Conservation (phyloP, 1,284 basidiomycete genomes). For the Uromyces viciae-fabae region DNA sequence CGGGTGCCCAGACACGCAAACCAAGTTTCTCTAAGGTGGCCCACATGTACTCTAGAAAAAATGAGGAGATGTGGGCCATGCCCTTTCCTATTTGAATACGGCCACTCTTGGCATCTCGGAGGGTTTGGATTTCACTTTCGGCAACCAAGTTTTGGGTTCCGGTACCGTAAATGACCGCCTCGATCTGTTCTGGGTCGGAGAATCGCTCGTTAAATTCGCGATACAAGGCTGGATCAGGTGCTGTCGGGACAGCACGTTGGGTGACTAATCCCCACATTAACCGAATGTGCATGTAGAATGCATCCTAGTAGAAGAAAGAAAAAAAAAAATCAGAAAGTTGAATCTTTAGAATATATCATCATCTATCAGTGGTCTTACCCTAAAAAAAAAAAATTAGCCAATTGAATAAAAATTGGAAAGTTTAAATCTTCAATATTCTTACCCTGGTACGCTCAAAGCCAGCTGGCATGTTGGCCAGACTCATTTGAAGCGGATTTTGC, state of each 20-base stretch:
- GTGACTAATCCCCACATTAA: constrained; percentile 24
- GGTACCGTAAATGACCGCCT: neutral
- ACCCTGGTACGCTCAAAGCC: constrained; percentile 26
- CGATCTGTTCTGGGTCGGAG: neutral
- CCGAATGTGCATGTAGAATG: constrained; percentile 25
- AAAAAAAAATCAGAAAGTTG: too few relatives aligned
- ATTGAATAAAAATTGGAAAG: neutral
- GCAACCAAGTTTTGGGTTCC: neutral
- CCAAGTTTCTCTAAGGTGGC: neutral
- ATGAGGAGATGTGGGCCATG: neutral
- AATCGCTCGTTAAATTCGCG: neutral
- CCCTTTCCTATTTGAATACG: neutral
- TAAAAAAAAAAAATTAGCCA: too few relatives aligned
- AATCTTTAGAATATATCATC: neutral
- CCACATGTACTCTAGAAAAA: neutral
- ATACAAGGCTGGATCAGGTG: neutral
- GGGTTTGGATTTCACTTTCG: neutral
- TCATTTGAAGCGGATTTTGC: too few relatives aligned
- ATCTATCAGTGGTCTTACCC: too few relatives aligned
- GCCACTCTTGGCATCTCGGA: neutral
- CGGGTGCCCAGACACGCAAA: neutral
- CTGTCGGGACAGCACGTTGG: neutral
- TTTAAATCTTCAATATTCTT: neutral
- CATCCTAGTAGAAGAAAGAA: constrained; percentile 29
- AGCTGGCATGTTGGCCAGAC: neutral